A percentile compares a stretch with the other conserved stretches of the same genome.
These are phyloP conservation scores for Spathaspora sp. DNA, from an alignment of 805 yeast genomes.

Conservation along the genomic window DNA sequence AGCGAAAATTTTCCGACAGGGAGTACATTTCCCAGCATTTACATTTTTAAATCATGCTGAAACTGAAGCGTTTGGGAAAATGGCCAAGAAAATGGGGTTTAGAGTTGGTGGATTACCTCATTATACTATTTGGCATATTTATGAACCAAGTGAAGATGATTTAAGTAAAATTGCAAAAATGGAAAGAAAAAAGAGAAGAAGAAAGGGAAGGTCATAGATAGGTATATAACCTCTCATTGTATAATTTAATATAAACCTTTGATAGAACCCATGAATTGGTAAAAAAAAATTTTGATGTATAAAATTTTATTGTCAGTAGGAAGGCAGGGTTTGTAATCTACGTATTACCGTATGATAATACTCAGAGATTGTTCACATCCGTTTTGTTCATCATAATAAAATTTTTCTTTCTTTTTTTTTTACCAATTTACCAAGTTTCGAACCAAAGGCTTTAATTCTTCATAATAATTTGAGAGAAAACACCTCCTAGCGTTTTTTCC, in stretches of 20 bases:
- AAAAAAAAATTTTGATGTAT: background rate
- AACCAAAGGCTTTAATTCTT: conserved; percentile 10
- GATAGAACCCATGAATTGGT: too few relatives aligned
- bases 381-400: conserved; percentile 37
- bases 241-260: too few relatives aligned
- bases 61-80: conserved; percentile 82
- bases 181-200: conserved; percentile 63
- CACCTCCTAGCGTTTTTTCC: background rate
- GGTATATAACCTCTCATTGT: too few relatives aligned
- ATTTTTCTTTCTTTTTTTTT: conserved; percentile 9
- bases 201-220: conserved; percentile 5
- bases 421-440: conserved; percentile 13
- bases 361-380: conserved; percentile 54
- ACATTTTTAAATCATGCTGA: conserved; percentile 84
- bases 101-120: conserved; percentile 86
- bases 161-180: conserved; percentile 61
- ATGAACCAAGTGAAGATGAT: conserved; percentile 86
- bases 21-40: conserved; percentile 82
- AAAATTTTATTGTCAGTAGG: conserved; percentile 33
- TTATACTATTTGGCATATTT: conserved; percentile 87
- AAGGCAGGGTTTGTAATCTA: conserved; percentile 49
- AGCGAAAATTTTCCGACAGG: conserved; percentile 71
- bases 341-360: conserved; percentile 33
- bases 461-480: background rate
- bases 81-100: conserved; percentile 77